Conservation (phyloP, 1,284 basidiomycete genomes). For the Papiliotrema laurentii region DNA sequence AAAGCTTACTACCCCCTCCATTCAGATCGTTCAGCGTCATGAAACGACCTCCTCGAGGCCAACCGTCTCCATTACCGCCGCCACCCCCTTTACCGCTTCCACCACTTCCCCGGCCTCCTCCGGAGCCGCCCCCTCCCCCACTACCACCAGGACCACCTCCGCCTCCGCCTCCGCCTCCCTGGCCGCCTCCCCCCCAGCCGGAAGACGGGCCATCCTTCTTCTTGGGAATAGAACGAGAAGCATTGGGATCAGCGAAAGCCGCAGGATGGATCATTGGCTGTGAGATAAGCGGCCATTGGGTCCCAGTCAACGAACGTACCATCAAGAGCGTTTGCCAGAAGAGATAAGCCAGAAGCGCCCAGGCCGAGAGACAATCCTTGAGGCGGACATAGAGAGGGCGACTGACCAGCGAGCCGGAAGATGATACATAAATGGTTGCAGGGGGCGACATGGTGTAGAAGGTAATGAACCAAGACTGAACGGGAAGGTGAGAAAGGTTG, state of each 20-base stretch:
- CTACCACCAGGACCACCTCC: not conserved
- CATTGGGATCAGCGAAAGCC: conserved; percentile 2
- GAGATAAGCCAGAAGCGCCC: conserved; percentile 24
- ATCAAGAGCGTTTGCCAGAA: conserved; percentile 40
- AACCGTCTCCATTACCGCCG: conserved; percentile 2
- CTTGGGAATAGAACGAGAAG: not conserved
- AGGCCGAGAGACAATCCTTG: conserved; percentile 10
- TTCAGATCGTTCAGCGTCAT: conserved; percentile 37
- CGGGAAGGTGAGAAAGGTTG: not conserved
- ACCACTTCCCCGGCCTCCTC: not conserved
- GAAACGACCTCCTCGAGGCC: conserved; percentile 22
- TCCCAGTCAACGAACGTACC: conserved; percentile 18
- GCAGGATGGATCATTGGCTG: not conserved
- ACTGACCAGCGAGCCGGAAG: conserved; percentile 26
- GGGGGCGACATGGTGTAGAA: not conserved
- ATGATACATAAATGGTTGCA: conserved; percentile 26
- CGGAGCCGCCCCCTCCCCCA: not conserved
- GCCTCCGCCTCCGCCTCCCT: conserved; percentile 1
- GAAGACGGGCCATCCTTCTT: not conserved
- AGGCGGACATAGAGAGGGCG: conserved; percentile 27
- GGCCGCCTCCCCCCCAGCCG: not conserved
- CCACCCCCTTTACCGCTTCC: conserved; percentile 10
- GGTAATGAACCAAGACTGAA: not conserved
- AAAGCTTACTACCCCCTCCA: conserved; percentile 32
- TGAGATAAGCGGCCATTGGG: not conserved